phyloP scores from a whole-genome alignment of 768 basidiomycete species.

The Trametes cingulata region DNA sequence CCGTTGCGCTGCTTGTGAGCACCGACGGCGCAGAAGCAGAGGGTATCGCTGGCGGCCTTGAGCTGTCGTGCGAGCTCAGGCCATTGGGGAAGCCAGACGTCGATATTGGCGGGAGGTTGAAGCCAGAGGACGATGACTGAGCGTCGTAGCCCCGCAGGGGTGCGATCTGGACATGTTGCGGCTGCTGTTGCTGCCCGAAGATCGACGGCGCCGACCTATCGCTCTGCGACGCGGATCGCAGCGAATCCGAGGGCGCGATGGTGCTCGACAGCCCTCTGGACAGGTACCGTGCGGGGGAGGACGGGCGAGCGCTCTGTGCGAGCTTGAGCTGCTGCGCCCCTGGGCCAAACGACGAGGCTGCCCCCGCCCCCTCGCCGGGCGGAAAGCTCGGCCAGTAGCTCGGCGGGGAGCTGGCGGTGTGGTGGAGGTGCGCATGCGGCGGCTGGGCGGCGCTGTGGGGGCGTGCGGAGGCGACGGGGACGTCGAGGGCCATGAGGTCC shows the following conservation, averaged over 20 bases:
- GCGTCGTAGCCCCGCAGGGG: conserved; percentile 8
- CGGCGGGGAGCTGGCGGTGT: conserved; percentile 17
- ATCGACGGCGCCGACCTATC: background rate
- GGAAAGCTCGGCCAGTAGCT: conserved; percentile 23
- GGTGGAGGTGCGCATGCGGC: conserved; percentile 13
- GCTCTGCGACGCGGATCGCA: conserved; percentile 6
- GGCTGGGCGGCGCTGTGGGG: conserved; percentile 11
- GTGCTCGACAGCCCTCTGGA: conserved; percentile 4
- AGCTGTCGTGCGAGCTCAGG: background rate
- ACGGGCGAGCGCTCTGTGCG: conserved; percentile 5
- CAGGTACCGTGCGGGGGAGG: conserved; percentile 14
- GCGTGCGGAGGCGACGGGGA: conserved; percentile 26
- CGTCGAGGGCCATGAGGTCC: conserved; percentile 74
- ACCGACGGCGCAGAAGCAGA: conserved; percentile 11
- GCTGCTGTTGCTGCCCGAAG: conserved; percentile 2
- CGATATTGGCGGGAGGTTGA: conserved; percentile 17
- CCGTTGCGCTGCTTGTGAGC: background rate
- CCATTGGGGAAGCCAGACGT: conserved; percentile 4
- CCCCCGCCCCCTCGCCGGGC: background rate
- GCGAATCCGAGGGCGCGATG: conserved; percentile 2
- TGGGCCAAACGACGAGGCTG: background rate
- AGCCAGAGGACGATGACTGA: conserved; percentile 5
- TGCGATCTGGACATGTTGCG: conserved; percentile 12
- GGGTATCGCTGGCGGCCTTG: conserved; percentile 1
- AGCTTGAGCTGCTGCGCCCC: background rate